Percentiles rank a stretch among this genome's conserved stretches.
phyloP scores from a whole-genome alignment of 2,329 filamentous ascomycete genomes.

The Fusarium begoniae region DNA sequence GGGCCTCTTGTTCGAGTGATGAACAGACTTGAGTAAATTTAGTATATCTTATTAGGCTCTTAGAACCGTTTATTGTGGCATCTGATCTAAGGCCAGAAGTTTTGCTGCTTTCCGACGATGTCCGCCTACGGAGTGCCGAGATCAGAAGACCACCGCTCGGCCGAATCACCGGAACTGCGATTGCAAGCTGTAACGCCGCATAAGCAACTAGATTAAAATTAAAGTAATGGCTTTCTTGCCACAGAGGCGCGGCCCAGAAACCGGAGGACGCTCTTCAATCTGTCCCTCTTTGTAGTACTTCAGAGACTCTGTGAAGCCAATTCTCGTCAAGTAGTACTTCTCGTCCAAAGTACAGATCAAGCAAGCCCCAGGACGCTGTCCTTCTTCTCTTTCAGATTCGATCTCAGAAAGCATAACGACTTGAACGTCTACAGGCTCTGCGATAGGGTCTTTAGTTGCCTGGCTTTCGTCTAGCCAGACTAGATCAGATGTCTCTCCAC shows the following conservation, averaged over 20 bases:
- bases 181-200: neutral
- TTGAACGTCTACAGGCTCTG: neutral
- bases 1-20: neutral
- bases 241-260: neutral
- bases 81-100: neutral
- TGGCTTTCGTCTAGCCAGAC: neutral
- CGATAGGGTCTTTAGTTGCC: neutral
- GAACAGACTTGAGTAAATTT: neutral
- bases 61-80: neutral
- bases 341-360: conserved; percentile 4
- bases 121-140: neutral
- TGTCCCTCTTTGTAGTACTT: neutral
- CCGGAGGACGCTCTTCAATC: neutral
- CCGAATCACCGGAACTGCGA: neutral
- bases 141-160: neutral
- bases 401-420: neutral
- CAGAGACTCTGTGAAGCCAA: neutral
- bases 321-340: neutral
- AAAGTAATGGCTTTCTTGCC: neutral
- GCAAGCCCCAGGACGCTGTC: neutral
- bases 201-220: neutral
- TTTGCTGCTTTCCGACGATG: neutral
- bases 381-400: neutral
- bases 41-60: accelerated
- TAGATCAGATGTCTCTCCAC: neutral